Base-by-base conservation (phyloP, 169 alveolate species). In the Plasmodium reichenowi region DNA sequence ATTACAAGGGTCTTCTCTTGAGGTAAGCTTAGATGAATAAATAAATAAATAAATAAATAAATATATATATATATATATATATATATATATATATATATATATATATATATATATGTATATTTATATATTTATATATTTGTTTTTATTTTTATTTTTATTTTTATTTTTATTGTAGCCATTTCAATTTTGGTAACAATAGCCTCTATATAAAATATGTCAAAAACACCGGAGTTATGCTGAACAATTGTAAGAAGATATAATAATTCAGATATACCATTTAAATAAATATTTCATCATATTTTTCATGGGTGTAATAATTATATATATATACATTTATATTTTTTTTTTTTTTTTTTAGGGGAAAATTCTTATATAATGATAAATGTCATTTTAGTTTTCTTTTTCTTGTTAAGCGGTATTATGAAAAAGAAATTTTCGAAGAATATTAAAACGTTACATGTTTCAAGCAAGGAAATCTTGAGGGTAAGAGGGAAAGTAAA, bases 351-450 rank as follows among this genome's bases (percentile, higher is more conserved):
- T 24, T 66, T 13, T 17, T 10, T 56, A 76, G 88, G 88, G 88
- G 88, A 76, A 63, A 76, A 76, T 29, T 62, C 88, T 15, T 76
- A 76, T 38, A 13, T 76, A 24, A 43, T 76, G 74, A 76, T 76
- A 22, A 76, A 76, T 58, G 9, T 48, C 47, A 70, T 75, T 8
- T 15, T 76, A 75, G 70, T 9, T 15, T 63, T 47, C 22, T 76
- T 76, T 26, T 76, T 76, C 50, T 66, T 76, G 24, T 29, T 76
- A 58, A 76, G 88, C 22, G 88, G 88, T 6, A 76, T 76, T 32
- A 76, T 76, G 88, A 76, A 76, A 38, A 76, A 76, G 32, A 76
- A 76, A 20, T 76, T 76, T 64, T 56, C 88, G 50, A 76, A 76
- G 45, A 76, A 76, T 20, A 76, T 76, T 47, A 76, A 76, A 43